These are phyloP conservation scores for Aphanomyces astaci DNA, from an alignment of 352 stramenopile genomes.

Conservation along the genomic window DNA sequence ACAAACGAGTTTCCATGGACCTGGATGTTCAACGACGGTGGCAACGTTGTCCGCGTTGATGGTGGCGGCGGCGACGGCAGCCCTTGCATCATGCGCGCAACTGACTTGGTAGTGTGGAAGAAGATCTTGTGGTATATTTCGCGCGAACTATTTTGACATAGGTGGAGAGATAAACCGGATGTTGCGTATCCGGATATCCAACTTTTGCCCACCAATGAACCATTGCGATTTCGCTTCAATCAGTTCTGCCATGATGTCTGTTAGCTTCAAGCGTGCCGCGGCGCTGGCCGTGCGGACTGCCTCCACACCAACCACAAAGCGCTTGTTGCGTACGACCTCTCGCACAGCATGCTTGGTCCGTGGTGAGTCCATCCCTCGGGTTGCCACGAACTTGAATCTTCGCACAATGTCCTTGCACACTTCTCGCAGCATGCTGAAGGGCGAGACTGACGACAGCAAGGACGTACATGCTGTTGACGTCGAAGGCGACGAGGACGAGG, in stretches of 20 bases:
- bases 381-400: not conserved
- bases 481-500: slow-evolving; percentile 2
- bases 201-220: not conserved
- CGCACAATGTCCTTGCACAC: not conserved
- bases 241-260: not conserved
- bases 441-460: slow-evolving; percentile 9
- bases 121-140: too few relatives aligned
- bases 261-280: not conserved
- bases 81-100: not conserved
- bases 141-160: not conserved
- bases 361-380: not conserved
- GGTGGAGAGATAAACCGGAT: not conserved
- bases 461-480: too few relatives aligned
- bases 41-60: not conserved
- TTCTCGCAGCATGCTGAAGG: not conserved
- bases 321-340: not conserved
- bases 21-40: not conserved
- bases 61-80: not conserved
- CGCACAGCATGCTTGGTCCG: not conserved
- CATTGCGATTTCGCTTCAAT: not conserved
- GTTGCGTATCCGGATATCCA: not conserved
- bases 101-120: too few relatives aligned
- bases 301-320: too few relatives aligned
- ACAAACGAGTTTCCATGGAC: not conserved
- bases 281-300: not conserved